Evolutionary conservation across 306 rosid species (phyloP).

Genomic region (Castanea mollissima): DNA sequence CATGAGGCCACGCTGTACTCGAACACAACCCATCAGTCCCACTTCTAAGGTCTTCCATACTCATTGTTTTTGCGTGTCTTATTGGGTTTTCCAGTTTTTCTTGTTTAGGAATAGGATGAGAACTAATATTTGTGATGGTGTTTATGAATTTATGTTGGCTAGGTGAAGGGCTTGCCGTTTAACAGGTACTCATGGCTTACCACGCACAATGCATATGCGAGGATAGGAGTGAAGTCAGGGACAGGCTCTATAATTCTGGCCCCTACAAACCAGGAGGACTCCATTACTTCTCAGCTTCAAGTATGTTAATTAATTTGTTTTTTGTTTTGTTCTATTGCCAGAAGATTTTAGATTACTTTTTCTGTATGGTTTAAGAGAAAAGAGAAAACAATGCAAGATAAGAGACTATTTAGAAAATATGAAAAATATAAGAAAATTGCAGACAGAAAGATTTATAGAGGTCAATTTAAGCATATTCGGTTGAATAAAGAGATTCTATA

Average conservation of each 20-base stretch:
- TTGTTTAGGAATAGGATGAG: no score
- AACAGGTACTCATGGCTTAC: background rate
- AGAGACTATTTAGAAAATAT: no score
- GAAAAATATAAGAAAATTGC: no score
- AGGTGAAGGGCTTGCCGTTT: background rate
- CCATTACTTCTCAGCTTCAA: conserved; percentile 74
- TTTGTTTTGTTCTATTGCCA: background rate
- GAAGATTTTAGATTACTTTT: background rate
- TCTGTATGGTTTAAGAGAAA: conserved; percentile 29
- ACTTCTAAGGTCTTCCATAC: no score
- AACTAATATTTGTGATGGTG: no score
- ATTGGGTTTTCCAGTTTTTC: no score
- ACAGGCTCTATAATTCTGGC: conserved; percentile 59
- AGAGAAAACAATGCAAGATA: background rate
- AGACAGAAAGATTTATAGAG: no score
- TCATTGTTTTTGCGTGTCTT: no score
- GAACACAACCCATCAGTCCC: no score
- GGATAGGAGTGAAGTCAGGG: conserved; percentile 32
- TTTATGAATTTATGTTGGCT: background rate
- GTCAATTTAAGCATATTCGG: no score
- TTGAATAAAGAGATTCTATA: no score
- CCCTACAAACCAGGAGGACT: conserved; percentile 77
- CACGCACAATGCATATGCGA: background rate
- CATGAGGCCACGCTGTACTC: no score
- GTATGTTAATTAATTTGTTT: conserved; percentile 37